phyloP scores from a whole-genome alignment of 805 yeast species.

The Pichia scutulata region DNA sequence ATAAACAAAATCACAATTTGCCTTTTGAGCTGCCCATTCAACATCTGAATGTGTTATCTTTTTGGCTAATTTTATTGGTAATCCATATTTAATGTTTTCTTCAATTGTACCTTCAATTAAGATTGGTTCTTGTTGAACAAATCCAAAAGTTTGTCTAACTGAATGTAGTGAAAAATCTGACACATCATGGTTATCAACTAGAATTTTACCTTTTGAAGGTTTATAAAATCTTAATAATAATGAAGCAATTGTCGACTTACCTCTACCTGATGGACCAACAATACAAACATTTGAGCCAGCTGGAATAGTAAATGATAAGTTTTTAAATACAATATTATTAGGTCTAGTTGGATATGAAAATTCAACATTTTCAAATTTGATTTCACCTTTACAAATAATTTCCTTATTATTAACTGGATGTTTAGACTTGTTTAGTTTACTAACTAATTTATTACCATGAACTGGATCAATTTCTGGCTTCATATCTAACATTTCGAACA shows the following conservation, averaged over 20 bases:
- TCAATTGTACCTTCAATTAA: constrained; percentile 79
- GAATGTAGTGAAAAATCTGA: constrained; percentile 66
- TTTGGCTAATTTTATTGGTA: constrained; percentile 34
- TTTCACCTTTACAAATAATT: constrained; percentile 39
- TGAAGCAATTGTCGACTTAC: constrained; percentile 85
- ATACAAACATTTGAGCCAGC: constrained; percentile 88
- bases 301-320: constrained; percentile 53
- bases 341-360: constrained; percentile 87
- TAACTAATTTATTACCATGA: constrained; percentile 43
- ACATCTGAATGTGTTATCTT: constrained; percentile 56
- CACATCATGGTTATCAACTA: constrained; percentile 61
- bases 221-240: constrained; percentile 78
- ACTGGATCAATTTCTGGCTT: constrained; percentile 67
- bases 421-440: constrained; percentile 2
- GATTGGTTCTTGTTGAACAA: constrained; percentile 89
- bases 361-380: constrained; percentile 57
- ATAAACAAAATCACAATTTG: constrained; percentile 70
- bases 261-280: constrained; percentile 95
- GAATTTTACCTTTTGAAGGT: constrained; percentile 59
- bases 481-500: constrained; percentile 80
- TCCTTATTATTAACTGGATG: constrained; percentile 2
- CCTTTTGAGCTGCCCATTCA: constrained; percentile 55
- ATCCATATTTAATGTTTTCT: constrained; percentile 81
- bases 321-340: constrained; percentile 55
- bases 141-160: constrained; percentile 68